phyloP scores from a whole-genome alignment of 768 basidiomycete species.

The Pleurotus pulmonarius region DNA sequence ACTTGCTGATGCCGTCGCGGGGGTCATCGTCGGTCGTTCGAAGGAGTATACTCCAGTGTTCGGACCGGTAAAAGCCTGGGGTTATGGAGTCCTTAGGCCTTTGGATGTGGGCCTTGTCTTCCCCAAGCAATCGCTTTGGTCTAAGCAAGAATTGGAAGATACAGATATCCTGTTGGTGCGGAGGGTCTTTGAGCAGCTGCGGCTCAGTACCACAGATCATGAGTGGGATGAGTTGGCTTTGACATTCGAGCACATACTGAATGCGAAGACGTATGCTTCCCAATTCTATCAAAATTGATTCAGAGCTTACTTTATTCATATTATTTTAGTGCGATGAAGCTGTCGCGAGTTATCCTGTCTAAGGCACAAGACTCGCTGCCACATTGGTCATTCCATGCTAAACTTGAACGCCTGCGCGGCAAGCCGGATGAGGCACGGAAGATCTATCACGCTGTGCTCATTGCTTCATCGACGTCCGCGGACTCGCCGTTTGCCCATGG shows the following conservation, averaged over 20 bases:
- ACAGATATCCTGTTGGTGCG: constrained; percentile 50
- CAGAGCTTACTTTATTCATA: constrained; percentile 10
- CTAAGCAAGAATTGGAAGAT: constrained; percentile 43
- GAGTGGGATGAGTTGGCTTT: constrained; percentile 67
- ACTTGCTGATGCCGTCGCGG: constrained; percentile 60
- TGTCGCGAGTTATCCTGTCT: constrained; percentile 64
- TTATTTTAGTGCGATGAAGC: constrained; percentile 55
- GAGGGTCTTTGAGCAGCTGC: constrained; percentile 56
- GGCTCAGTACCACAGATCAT: constrained; percentile 41
- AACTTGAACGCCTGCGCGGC: constrained; percentile 64
- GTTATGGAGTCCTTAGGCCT: constrained; percentile 45
- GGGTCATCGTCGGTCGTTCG: constrained; percentile 64
- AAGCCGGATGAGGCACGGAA: constrained; percentile 69
- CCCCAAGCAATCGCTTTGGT: constrained; percentile 30
- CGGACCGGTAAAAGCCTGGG: constrained; percentile 70
- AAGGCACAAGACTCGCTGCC: constrained; percentile 48
- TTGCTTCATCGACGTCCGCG: constrained; percentile 33
- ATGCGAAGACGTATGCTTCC: constrained; percentile 46
- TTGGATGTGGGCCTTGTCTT: constrained; percentile 39
- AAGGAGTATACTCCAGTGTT: constrained; percentile 57
- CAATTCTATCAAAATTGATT: constrained; percentile 10
- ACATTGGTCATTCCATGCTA: constrained; percentile 77
- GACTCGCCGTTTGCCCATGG: constrained; percentile 32
- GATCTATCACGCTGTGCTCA: constrained; percentile 67
- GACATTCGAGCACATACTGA: constrained; percentile 63